A percentile compares a stretch with the other conserved stretches of the same genome.
Conservation (phyloP, 441 rosid genomes). For the Geranium incanum region DNA sequence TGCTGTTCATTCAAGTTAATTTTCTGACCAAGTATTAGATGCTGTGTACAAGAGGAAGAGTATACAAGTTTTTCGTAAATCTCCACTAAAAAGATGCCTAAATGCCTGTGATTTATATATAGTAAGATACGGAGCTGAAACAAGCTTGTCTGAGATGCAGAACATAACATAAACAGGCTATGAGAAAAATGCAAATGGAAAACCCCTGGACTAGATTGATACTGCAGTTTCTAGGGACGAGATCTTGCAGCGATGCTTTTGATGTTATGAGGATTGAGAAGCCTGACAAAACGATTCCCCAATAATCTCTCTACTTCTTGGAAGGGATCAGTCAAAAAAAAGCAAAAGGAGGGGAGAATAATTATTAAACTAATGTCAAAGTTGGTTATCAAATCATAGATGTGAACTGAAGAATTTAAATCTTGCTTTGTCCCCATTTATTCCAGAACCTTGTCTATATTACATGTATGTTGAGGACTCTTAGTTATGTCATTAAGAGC, state of each 20-base stretch:
- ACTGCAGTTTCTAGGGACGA: conserved; percentile 13
- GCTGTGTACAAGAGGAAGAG: conserved; percentile 19
- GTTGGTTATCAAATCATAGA: conserved; percentile 34
- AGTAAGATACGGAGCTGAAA: neutral
- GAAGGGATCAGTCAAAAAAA: conserved; percentile 35
- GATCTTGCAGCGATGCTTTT: conserved; percentile 26
- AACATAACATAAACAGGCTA: conserved; percentile 1
- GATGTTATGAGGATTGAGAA: conserved; percentile 3
- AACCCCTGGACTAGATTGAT: conserved; percentile 15
- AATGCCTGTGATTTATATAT: conserved; percentile 2
- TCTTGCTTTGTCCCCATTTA: conserved; percentile 40
- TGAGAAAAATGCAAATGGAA: conserved; percentile 15
- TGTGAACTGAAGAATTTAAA: conserved; percentile 43
- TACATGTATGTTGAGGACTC: neutral
- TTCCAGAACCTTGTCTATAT: conserved; percentile 15
- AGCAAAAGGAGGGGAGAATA: conserved; percentile 33
- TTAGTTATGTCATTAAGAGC: neutral
- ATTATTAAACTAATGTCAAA: conserved; percentile 32
- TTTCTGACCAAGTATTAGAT: conserved; percentile 37
- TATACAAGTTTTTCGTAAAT: neutral
- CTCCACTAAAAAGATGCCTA: conserved; percentile 30
- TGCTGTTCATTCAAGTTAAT: conserved; percentile 16
- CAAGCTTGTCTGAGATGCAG: neutral
- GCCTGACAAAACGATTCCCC: conserved; percentile 19
- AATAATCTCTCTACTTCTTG: conserved; percentile 26